Base-by-base conservation (phyloP, 345 rosid species). In the Salix dunnii region DNA sequence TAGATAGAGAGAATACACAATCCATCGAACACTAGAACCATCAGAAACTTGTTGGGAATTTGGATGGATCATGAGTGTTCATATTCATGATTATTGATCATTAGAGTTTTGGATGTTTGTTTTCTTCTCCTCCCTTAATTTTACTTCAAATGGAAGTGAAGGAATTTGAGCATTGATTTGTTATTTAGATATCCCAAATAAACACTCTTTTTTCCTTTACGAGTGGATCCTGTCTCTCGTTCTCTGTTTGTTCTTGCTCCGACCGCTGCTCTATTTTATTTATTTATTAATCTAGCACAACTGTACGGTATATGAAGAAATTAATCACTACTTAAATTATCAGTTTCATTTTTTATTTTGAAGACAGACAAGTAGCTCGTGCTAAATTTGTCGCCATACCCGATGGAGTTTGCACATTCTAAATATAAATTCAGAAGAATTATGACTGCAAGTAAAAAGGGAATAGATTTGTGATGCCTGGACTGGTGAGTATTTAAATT, bases 321-420 rank as follows among this genome's bases (percentile, higher is more conserved):
- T 40, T 40, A 40, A 40, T 9, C 9, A 10, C 43, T 40, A 40
- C 10, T 8, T 40, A 9, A 9, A 38, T 8, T 38, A 40, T 40
- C 5, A 33, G 35, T 33, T 33, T 33, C 35, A 33, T 33, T 30
- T 30, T 38, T 38, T 38, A 10, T 38, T 38, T 38, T 38, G 2
- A 1, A 38, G 31, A 30, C 3, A 30, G 31, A 30, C 31, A 30
- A 3, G 0, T 18, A 17, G 4, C 58, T 46, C 17, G 51, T 62
- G 58, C 68, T 42, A 61, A 42, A 71, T 75, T 85, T 70, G 76
- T 95, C 74, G 89, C 85, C 76, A 93, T 6, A 35, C 38, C 38
- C n/a, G n/a, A n/a, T n/a, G n/a, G n/a, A n/a, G n/a, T n/a, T n/a
- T n/a, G n/a, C n/a, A n/a, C n/a, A n/a, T n/a, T n/a, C n/a, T n/a